Percentiles rank a stretch among this genome's conserved stretches.
phyloP scores from a whole-genome alignment of 1,139 yeast genomes.

The Nakaseomyces uthaithaninus region DNA sequence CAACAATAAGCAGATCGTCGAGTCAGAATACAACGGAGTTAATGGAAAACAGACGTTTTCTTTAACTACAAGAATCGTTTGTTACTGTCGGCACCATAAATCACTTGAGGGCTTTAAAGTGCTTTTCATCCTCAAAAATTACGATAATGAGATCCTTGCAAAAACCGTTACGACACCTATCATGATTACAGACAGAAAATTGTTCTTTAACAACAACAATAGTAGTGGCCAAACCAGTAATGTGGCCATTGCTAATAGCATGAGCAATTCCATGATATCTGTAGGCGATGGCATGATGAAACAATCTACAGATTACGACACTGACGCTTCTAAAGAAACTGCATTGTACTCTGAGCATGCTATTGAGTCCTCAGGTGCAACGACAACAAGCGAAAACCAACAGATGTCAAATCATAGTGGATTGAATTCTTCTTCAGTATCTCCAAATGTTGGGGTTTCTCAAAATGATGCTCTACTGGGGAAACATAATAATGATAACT shows the following conservation, averaged over 20 bases:
- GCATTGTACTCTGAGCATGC: slow-evolving; percentile 6
- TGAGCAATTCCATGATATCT: slow-evolving; percentile 8
- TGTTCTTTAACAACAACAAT: slow-evolving; percentile 31
- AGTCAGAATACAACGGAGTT: slow-evolving; percentile 54
- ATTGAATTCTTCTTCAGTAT: not conserved
- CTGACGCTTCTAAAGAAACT: slow-evolving; percentile 5
- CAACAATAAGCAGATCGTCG: slow-evolving; percentile 80
- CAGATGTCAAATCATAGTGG: not conserved
- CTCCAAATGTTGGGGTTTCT: not conserved
- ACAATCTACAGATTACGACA: slow-evolving; percentile 5
- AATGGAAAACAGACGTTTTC: slow-evolving; percentile 44
- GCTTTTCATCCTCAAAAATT: slow-evolving; percentile 60
- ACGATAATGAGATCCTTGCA: slow-evolving; percentile 56
- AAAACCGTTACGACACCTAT: slow-evolving; percentile 65
- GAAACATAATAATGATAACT: not conserved
- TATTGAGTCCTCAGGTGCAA: slow-evolving; percentile 4
- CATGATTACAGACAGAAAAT: slow-evolving; percentile 87
- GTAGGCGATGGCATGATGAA: slow-evolving; percentile 2
- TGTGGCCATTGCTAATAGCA: not conserved
- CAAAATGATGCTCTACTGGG: not conserved
- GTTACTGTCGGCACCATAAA: slow-evolving; percentile 92
- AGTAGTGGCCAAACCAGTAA: slow-evolving; percentile 1
- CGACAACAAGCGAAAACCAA: slow-evolving; percentile 3
- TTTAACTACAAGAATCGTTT: slow-evolving; percentile 77
- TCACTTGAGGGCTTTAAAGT: slow-evolving; percentile 73